A percentile compares a stretch with the other conserved stretches of the same genome.
phyloP scores from a whole-genome alignment of 2,329 filamentous ascomycete species.

The Colletotrichum noveboracense region DNA sequence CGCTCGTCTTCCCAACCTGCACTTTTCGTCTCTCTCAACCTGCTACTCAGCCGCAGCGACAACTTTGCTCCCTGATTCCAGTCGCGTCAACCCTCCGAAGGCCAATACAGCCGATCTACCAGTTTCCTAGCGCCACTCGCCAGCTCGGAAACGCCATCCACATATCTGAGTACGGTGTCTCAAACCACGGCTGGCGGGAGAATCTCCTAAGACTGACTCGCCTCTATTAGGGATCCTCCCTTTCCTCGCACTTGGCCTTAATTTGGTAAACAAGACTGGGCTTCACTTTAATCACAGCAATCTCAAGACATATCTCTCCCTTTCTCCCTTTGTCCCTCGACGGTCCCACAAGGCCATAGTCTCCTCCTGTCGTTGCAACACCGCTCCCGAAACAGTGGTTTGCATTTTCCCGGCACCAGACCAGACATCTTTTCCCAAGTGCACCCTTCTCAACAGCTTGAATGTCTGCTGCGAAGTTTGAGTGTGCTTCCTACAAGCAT shows the following conservation, averaged over 20 bases:
- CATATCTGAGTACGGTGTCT: conserved; percentile 22
- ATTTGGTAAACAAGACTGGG: background rate
- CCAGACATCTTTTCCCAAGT: conserved; percentile 20
- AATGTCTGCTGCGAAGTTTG: conserved; percentile 65
- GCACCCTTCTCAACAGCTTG: conserved; percentile 43
- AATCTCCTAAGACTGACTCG: conserved; percentile 15
- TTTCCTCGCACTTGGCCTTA: conserved; percentile 7
- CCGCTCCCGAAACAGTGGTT: conserved; percentile 26
- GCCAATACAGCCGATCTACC: background rate
- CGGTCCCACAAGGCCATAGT: conserved; percentile 21
- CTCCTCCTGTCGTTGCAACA: conserved; percentile 21
- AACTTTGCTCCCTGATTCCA: background rate
- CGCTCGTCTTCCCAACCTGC: background rate
- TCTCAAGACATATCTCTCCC: conserved; percentile 22
- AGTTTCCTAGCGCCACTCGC: conserved; percentile 10
- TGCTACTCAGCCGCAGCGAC: background rate
- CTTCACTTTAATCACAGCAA: conserved; percentile 11
- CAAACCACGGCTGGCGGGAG: conserved; percentile 6
- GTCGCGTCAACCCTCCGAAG: background rate
- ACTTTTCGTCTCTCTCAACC: background rate
- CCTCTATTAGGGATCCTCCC: conserved; percentile 17
- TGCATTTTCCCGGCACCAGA: conserved; percentile 22
- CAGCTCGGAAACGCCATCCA: conserved; percentile 12
- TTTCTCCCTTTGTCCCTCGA: conserved; percentile 17
- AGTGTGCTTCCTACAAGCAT: conserved; percentile 61